A percentile compares a stretch with the other conserved stretches of the same genome.
Conservation (phyloP, 169 alveolate genomes). For the Plasmodium yoelii region DNA sequence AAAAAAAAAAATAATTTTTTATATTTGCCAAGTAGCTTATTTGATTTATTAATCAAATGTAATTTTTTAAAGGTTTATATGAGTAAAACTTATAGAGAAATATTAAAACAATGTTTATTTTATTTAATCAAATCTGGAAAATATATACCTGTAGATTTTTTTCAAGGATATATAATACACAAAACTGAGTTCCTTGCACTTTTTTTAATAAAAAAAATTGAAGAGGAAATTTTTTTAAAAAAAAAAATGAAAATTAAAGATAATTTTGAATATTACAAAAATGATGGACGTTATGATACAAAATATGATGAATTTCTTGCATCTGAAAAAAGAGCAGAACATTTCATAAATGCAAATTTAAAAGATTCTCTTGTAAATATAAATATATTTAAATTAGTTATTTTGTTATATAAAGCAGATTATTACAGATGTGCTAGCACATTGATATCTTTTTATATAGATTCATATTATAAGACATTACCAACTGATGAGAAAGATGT, state of each 20-base stretch:
- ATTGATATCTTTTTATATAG: conserved; percentile 27
- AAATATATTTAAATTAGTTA: conserved; percentile 37
- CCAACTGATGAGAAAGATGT: conserved; percentile 1
- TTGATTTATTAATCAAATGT: conserved; percentile 57
- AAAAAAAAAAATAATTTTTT: conserved; percentile 18
- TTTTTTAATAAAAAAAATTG: conserved; percentile 40
- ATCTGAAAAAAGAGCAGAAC: conserved; percentile 71
- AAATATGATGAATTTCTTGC: conserved; percentile 47
- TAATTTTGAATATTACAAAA: conserved; percentile 3
- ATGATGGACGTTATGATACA: background rate
- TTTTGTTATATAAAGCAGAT: conserved; percentile 62
- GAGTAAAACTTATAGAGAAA: conserved; percentile 61
- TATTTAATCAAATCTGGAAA: conserved; percentile 29
- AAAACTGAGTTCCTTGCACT: conserved; percentile 57
- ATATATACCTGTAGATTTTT: conserved; percentile 67
- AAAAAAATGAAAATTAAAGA: conserved; percentile 50
- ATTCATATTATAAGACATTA: conserved; percentile 19
- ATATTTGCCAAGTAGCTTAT: conserved; percentile 45
- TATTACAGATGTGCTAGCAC: conserved; percentile 64
- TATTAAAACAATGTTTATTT: conserved; percentile 72
- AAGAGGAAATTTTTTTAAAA: conserved; percentile 57
- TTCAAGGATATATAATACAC: conserved; percentile 76
- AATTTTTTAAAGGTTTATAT: conserved; percentile 55
- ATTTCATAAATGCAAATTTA: conserved; percentile 59
- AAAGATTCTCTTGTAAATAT: conserved; percentile 41